phyloP scores from a whole-genome alignment of 2,329 filamentous ascomycete genomes.

The Cladosporium colombiae region DNA sequence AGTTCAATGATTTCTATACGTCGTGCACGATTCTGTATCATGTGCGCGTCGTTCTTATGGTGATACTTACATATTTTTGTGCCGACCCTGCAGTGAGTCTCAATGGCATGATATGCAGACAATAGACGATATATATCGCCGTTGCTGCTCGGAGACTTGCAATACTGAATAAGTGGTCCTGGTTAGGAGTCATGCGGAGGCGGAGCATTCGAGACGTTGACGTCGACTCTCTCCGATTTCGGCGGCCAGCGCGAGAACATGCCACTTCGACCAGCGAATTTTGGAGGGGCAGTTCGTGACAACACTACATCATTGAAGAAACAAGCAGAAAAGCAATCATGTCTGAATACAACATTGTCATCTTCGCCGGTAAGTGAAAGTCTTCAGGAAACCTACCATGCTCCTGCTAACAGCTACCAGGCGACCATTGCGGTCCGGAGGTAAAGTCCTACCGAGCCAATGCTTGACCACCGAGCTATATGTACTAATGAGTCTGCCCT shows the following conservation, averaged over 20 bases:
- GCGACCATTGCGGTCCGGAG: constrained; percentile 83
- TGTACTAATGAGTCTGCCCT: constrained; percentile 12
- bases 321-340: constrained; percentile 1
- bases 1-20: not conserved
- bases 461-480: constrained; percentile 9
- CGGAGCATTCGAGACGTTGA: not conserved
- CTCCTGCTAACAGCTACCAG: constrained; percentile 15
- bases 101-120: not conserved
- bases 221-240: constrained; percentile 3
- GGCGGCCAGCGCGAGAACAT: constrained; percentile 10
- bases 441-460: constrained; percentile 50
- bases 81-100: not conserved
- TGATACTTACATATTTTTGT: not conserved
- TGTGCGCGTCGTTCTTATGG: not conserved
- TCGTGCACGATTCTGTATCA: not conserved
- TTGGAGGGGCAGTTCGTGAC: constrained; percentile 12
- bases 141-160: not conserved
- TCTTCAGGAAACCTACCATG: not conserved
- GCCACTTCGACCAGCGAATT: constrained; percentile 14
- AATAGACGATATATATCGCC: not conserved
- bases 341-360: constrained; percentile 20
- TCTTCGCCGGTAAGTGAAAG: constrained; percentile 18
- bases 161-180: not conserved
- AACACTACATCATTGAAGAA: not conserved
- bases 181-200: not conserved